A percentile compares a stretch with the other conserved stretches of the same genome.
Evolutionary conservation across 106 monocot species (phyloP).

Genomic region (Amphibolis antarctica): DNA sequence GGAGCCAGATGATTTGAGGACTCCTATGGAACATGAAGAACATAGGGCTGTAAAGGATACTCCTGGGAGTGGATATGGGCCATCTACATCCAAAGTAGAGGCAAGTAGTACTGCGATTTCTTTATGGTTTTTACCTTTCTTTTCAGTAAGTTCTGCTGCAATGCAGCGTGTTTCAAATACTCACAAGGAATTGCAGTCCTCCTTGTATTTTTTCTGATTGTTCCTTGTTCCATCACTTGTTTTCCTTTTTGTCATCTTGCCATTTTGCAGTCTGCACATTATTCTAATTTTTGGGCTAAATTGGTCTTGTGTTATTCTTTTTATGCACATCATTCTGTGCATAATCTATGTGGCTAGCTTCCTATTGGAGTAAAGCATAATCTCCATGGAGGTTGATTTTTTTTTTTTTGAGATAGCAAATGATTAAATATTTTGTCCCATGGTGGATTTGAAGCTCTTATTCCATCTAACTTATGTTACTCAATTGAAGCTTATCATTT

Average conservation of each 20-base stretch:
- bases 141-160: no score
- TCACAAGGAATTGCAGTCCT: not conserved
- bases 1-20: not conserved
- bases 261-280: no score
- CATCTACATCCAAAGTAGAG: conserved; percentile 6
- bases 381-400: not conserved
- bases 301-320: no score
- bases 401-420: not conserved
- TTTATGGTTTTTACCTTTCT: not conserved
- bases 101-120: not conserved
- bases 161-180: no score
- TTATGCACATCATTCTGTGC: no score
- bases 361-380: no score
- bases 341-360: no score
- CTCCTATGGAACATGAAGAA: not conserved
- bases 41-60: not conserved
- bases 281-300: no score
- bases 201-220: not conserved
- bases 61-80: not conserved
- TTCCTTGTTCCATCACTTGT: not conserved
- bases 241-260: not conserved
- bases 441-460: not conserved
- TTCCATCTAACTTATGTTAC: not conserved
- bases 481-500: not conserved
- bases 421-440: not conserved